Evolutionary conservation across 2,329 filamentous ascomycete species (phyloP).

Genomic region (Xylaria sp.): DNA sequence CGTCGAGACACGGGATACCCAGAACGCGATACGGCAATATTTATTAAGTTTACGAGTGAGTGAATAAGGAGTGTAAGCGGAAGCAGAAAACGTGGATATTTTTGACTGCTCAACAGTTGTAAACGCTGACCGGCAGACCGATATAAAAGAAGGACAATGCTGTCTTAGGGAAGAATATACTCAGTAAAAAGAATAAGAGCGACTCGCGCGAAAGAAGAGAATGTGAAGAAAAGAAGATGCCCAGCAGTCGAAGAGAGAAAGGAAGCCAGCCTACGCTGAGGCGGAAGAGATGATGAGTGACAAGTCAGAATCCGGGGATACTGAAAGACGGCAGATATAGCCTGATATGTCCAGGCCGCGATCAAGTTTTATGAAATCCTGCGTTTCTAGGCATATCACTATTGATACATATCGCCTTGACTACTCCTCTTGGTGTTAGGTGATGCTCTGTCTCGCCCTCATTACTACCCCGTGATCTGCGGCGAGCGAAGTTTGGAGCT

Average conservation of each 20-base stretch:
- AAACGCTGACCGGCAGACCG: slow-evolving; percentile 40
- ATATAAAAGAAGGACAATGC: slow-evolving; percentile 15
- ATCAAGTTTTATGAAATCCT: slow-evolving; percentile 38
- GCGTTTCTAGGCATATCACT: slow-evolving; percentile 35
- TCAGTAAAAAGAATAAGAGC: slow-evolving; percentile 11
- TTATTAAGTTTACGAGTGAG: slow-evolving; percentile 7
- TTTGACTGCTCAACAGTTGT: slow-evolving; percentile 32
- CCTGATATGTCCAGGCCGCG: slow-evolving; percentile 21
- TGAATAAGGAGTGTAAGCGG: background rate
- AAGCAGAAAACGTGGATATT: slow-evolving; percentile 7
- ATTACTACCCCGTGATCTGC: slow-evolving; percentile 33
- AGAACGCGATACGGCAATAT: background rate
- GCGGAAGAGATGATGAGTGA: slow-evolving; percentile 21
- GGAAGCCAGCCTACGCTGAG: slow-evolving; percentile 24
- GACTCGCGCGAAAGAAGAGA: slow-evolving; percentile 33
- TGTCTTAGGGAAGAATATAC: slow-evolving; percentile 25
- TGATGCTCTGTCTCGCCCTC: slow-evolving; percentile 21
- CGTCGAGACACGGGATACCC: background rate
- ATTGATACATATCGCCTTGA: slow-evolving; percentile 2
- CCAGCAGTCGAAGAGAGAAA: slow-evolving; percentile 9
- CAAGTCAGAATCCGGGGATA: slow-evolving; percentile 28
- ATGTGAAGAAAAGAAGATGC: slow-evolving; percentile 31
- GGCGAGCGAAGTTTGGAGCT: slow-evolving; percentile 25
- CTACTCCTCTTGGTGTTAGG: background rate
- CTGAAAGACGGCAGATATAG: slow-evolving; percentile 22